A percentile compares a stretch with the other conserved stretches of the same genome.
Conservation (phyloP, 1,284 basidiomycete species). For the Gomphus bonarii region DNA sequence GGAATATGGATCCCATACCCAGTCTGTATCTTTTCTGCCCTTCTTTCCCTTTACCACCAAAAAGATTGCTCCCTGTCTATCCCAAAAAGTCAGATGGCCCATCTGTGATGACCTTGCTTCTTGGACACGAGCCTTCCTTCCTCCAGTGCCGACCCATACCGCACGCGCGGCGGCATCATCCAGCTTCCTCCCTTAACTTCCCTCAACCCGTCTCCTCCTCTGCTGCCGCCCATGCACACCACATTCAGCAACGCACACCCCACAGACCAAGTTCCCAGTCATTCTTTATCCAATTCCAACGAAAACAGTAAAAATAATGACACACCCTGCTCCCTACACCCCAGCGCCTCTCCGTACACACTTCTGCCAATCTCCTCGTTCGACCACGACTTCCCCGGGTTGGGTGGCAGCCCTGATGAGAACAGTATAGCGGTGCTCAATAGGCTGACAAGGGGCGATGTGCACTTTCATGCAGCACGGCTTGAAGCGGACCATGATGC, state of each 20-base stretch:
- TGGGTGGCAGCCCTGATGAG: neutral
- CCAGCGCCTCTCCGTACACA: neutral
- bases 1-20: constrained; percentile 88
- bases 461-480: neutral
- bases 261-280: no score
- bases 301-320: no score
- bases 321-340: no score
- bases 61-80: constrained; percentile 66
- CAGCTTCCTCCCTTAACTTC: no score
- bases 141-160: no score
- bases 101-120: constrained; percentile 75
- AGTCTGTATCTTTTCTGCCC: constrained; percentile 27
- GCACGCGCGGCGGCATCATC: no score
- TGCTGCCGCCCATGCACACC: neutral
- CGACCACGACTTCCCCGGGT: neutral
- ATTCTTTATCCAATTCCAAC: neutral
- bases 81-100: constrained; percentile 80
- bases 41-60: constrained; percentile 11
- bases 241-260: no score
- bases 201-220: no score
- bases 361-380: neutral
- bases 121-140: no score
- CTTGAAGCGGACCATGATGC: neutral
- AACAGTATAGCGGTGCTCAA: neutral
- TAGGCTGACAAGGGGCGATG: neutral